These are phyloP conservation scores for Salix koriyanagi DNA, from an alignment of 345 rosid genomes.

Conservation along the genomic window DNA sequence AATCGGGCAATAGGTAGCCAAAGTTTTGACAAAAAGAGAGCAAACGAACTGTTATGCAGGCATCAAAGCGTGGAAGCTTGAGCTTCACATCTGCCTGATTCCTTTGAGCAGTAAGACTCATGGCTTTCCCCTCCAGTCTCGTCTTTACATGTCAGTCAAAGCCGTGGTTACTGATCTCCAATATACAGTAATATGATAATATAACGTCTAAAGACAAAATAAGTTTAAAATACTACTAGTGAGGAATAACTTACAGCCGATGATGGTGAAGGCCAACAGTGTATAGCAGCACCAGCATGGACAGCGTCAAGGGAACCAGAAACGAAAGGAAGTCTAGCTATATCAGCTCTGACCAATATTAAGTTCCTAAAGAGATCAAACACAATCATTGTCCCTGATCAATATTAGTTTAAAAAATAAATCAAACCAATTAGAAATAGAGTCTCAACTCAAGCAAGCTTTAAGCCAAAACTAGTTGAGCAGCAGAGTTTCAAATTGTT, in stretches of 20 bases:
- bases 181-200: neutral
- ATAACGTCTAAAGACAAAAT: neutral
- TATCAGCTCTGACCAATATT: constrained; percentile 79
- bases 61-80: neutral
- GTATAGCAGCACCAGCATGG: constrained; percentile 91
- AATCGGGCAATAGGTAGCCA: neutral
- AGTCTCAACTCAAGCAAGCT: neutral
- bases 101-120: neutral
- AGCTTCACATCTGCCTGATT: neutral
- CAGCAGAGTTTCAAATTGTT: constrained; percentile 1
- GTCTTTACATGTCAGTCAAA: neutral
- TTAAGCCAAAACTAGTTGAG: neutral
- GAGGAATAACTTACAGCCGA: constrained; percentile 51
- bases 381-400: neutral
- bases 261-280: constrained; percentile 93
- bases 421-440: constrained; percentile 2
- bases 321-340: constrained; percentile 74
- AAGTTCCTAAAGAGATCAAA: constrained; percentile 44
- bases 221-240: neutral
- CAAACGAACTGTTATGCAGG: neutral
- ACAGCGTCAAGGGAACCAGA: constrained; percentile 74
- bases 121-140: neutral
- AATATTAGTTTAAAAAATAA: neutral
- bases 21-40: neutral
- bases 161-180: neutral